These are phyloP conservation scores for Takashimella tepidaria DNA, from an alignment of 1,284 basidiomycete genomes.

Conservation along the genomic window DNA sequence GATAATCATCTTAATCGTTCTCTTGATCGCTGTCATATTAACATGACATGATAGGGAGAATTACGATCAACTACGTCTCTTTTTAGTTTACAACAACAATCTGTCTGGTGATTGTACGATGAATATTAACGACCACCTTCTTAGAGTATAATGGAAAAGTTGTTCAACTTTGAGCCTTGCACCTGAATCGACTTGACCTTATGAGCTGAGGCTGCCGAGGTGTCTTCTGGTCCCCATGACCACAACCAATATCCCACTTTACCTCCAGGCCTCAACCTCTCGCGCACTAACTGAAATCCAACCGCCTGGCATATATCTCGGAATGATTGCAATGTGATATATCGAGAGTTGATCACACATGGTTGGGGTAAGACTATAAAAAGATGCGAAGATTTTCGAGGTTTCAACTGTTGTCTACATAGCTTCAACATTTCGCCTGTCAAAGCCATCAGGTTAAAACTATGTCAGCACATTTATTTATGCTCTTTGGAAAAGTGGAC, in stretches of 20 bases:
- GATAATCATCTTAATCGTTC: slow-evolving; percentile 52
- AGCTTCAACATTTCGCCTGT: slow-evolving; percentile 68
- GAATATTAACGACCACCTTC: not conserved
- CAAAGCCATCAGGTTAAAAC: too few species aligned
- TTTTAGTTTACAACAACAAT: too few species aligned
- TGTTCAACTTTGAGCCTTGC: slow-evolving; percentile 64
- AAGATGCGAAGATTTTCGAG: slow-evolving; percentile 53
- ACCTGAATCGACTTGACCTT: slow-evolving; percentile 28
- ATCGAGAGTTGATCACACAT: slow-evolving; percentile 76
- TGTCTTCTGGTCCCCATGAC: slow-evolving; percentile 19
- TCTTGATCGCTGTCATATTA: slow-evolving; percentile 55
- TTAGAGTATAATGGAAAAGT: slow-evolving; percentile 60
- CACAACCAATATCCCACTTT: slow-evolving; percentile 48
- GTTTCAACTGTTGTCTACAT: slow-evolving; percentile 58
- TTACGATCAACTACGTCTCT: too few species aligned
- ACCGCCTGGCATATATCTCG: slow-evolving; percentile 57
- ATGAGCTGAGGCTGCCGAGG: slow-evolving; percentile 9
- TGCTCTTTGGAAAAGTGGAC: not conserved
- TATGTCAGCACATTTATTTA: too few species aligned
- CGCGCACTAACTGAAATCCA: slow-evolving; percentile 60
- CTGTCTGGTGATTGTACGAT: not conserved
- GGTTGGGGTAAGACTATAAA: slow-evolving; percentile 76
- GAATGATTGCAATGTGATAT: slow-evolving; percentile 61
- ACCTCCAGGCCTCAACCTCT: slow-evolving; percentile 54
- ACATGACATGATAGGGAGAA: slow-evolving; percentile 42